Conservation (phyloP, 2,329 filamentous ascomycete species). For the Phialophora verrucosa region DNA sequence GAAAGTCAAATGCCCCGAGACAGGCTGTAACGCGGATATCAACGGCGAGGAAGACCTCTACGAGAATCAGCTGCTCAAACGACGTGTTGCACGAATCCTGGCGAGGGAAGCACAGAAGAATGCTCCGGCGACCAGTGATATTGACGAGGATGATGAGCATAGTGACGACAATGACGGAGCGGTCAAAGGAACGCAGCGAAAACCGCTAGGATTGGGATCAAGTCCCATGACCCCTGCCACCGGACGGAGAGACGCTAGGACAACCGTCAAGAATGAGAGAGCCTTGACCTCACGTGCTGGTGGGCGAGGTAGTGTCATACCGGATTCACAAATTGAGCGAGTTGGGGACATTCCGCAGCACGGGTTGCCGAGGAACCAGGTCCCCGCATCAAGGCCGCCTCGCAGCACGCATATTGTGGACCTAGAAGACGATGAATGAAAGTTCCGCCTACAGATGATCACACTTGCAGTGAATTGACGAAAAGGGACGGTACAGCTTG, state of each 20-base stretch:
- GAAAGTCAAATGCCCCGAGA: constrained; percentile 49
- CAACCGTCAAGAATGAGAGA: constrained; percentile 3
- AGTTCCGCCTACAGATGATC: background rate
- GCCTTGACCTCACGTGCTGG: constrained; percentile 1
- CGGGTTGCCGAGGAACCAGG: background rate
- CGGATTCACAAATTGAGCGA: constrained; percentile 1
- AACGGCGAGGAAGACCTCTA: constrained; percentile 47
- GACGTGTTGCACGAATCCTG: constrained; percentile 35
- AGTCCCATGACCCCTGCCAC: constrained; percentile 14
- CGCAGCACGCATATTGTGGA: constrained; percentile 12
- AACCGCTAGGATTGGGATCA: constrained; percentile 30
- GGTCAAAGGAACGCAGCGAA: constrained; percentile 34
- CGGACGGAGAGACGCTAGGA: background rate
- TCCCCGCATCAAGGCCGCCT: background rate
- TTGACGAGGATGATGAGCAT: constrained; percentile 31
- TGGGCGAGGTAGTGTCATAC: background rate
- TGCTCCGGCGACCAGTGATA: constrained; percentile 20
- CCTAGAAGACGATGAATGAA: constrained; percentile 15
- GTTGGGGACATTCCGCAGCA: background rate
- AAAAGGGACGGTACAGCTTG: background rate
- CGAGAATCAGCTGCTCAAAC: constrained; percentile 44
- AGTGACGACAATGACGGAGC: constrained; percentile 33
- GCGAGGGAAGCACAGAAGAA: background rate
- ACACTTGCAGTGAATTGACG: background rate
- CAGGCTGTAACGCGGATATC: constrained; percentile 46